These are phyloP conservation scores for Aspergillus saccharolyticus DNA, from an alignment of 495 filamentous ascomycete species.

Conservation along the genomic window DNA sequence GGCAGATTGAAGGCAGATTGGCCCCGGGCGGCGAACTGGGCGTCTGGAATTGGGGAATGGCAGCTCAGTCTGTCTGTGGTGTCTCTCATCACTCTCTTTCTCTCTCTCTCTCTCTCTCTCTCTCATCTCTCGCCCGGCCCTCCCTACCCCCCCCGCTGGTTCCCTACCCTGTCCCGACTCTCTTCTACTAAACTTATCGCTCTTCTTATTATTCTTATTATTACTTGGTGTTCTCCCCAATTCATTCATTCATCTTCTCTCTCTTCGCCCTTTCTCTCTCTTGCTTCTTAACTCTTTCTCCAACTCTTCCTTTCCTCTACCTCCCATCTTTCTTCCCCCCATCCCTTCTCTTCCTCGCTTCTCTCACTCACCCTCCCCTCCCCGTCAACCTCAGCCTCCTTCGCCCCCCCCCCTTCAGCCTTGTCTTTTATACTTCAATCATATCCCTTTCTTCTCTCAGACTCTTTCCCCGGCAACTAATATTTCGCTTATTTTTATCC, in stretches of 20 bases:
- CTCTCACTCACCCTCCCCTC: slow-evolving; percentile 5
- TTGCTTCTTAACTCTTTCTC: too few relatives aligned
- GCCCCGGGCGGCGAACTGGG: neutral
- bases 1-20: neutral
- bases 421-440: slow-evolving; percentile 4
- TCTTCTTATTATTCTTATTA: too few relatives aligned
- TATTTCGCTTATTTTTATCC: neutral
- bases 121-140: slow-evolving; percentile 19
- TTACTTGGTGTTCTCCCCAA: slow-evolving; percentile 21
- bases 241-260: slow-evolving; percentile 26
- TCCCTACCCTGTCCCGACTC: slow-evolving; percentile 17
- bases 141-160: slow-evolving; percentile 8
- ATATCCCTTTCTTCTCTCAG: slow-evolving; percentile 14
- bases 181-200: too few relatives aligned
- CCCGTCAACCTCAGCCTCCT: slow-evolving; percentile 22
- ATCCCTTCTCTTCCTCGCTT: slow-evolving; percentile 12
- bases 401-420: slow-evolving; percentile 27
- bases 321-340: slow-evolving; percentile 16
- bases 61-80: too few relatives aligned
- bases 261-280: slow-evolving; percentile 16
- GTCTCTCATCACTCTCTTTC: slow-evolving; percentile 13
- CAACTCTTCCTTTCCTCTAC: slow-evolving; percentile 21
- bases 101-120: slow-evolving; percentile 25
- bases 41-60: neutral
- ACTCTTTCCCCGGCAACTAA: slow-evolving; percentile 1